Evolutionary conservation across 2,329 filamentous ascomycete species (phyloP).

Genomic region (Xylaria sp.): DNA sequence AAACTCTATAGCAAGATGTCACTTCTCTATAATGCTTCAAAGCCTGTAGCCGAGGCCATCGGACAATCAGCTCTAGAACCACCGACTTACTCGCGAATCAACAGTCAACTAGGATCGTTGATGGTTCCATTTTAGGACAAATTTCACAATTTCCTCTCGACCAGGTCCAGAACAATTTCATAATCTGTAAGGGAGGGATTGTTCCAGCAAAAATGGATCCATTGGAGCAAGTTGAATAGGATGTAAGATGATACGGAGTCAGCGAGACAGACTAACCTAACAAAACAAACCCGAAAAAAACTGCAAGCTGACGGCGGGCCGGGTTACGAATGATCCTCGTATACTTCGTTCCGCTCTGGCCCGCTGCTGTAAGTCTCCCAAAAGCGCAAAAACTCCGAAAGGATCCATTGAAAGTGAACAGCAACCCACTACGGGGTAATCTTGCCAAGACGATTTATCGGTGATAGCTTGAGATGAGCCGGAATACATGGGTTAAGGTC

Average conservation of each 20-base stretch:
- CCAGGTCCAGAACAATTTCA: constrained; percentile 24
- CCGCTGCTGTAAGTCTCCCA: constrained; percentile 16
- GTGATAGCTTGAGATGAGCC: constrained; percentile 11
- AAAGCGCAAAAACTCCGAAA: constrained; percentile 25
- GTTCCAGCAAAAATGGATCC: constrained; percentile 8
- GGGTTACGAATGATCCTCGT: not conserved
- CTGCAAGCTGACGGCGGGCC: not conserved
- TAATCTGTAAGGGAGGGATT: constrained; percentile 9
- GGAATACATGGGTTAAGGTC: not conserved
- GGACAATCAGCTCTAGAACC: not conserved
- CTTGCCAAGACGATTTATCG: constrained; percentile 16
- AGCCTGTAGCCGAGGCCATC: not conserved
- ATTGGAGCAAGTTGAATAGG: constrained; percentile 13
- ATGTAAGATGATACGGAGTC: not conserved
- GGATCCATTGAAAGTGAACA: constrained; percentile 15
- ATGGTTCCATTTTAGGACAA: not conserved
- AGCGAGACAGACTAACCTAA: not conserved
- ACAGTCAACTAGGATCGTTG: constrained; percentile 1
- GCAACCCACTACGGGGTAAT: not conserved
- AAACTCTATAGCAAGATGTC: not conserved
- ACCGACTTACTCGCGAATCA: not conserved
- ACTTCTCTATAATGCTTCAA: not conserved
- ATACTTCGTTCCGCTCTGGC: not conserved
- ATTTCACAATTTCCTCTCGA: constrained; percentile 2
- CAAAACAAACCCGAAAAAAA: not conserved